phyloP scores from a whole-genome alignment of 768 basidiomycete species.

The Russula sp. region DNA sequence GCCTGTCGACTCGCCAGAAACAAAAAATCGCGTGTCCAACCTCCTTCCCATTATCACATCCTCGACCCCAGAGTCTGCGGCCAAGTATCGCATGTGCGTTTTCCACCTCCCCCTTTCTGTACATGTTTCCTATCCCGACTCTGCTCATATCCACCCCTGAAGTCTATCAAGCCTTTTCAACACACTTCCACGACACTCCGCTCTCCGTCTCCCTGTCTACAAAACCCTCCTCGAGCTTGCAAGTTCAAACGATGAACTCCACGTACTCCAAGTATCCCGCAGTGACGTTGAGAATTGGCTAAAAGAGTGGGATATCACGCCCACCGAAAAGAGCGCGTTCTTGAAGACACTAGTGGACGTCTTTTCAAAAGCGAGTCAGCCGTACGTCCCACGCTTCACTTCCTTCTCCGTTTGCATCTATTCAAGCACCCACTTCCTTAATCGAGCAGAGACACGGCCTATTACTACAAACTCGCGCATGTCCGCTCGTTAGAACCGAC shows the following conservation, averaged over 20 bases:
- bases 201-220: constrained; percentile 62
- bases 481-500: constrained; percentile 57
- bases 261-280: constrained; percentile 56
- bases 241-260: constrained; percentile 56
- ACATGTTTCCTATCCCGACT: neutral
- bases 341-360: constrained; percentile 61
- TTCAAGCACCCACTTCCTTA: neutral
- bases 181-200: constrained; percentile 61
- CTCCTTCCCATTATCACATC: constrained; percentile 57
- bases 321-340: constrained; percentile 62
- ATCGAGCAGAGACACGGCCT: constrained; percentile 51
- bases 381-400: constrained; percentile 45
- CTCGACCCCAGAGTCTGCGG: constrained; percentile 50
- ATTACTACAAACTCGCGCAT: constrained; percentile 61
- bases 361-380: constrained; percentile 53
- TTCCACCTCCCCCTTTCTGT: neutral
- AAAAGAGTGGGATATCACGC: constrained; percentile 65
- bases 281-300: constrained; percentile 73
- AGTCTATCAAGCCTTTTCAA: constrained; percentile 86
- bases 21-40: constrained; percentile 47
- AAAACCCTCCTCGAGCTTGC: constrained; percentile 59
- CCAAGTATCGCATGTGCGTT: constrained; percentile 76
- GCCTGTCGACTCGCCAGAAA: constrained; percentile 52
- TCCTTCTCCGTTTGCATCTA: neutral
- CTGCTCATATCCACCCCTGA: constrained; percentile 5